Base-by-base conservation (phyloP, 2,329 filamentous ascomycete species). In the Aspergillus melleus region DNA sequence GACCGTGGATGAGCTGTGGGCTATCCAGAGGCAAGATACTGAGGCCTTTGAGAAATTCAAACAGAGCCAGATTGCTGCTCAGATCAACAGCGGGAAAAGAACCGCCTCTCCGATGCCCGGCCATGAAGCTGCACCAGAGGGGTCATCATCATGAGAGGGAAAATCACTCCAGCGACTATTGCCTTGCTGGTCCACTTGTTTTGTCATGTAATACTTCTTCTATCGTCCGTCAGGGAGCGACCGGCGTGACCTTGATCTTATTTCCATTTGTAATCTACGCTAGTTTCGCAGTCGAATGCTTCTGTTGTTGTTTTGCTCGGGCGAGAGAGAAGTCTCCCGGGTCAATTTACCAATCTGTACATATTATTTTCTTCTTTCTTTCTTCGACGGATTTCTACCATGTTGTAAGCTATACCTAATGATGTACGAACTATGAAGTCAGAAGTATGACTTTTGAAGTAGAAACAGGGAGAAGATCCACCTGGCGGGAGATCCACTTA, bases 1-100 rank as follows among this genome's bases (percentile, higher is more conserved):
- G 9, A 81, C 76, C 12, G 75, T 80, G 5, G 77, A 80, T 55
- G 79, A 82, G 55, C 67, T 83, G 14, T 73, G 75, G 67, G 70
- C 72, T 11, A 72, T 77, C 32, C 72, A 79, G 55, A 69, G 72
- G 53, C 71, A 79, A 60, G 79, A 81, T 55, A 71, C 74, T 0
- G 78, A 80, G 63, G 72, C 72, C 19, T 81, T 81, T 61, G 74
- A 78, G 61, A 70, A 64, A 42, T 80, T 80, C 61, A 77, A 75
- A 55, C 72, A 79, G 60, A 78, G 74, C 16, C 79, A 81, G 58
- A 76, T 81, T 53, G 79, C 78, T 4, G 78, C 79, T 14, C 77
- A 80, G 60, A 76, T 79, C 29, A 80, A 80, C 63, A 76, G 74
- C 47, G 76, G 76, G 12, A 64, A 72, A 47, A 65, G 70, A 30